These are phyloP conservation scores for Sphaerostilbella broomeana DNA, from an alignment of 2,329 filamentous ascomycete species.

Conservation along the genomic window DNA sequence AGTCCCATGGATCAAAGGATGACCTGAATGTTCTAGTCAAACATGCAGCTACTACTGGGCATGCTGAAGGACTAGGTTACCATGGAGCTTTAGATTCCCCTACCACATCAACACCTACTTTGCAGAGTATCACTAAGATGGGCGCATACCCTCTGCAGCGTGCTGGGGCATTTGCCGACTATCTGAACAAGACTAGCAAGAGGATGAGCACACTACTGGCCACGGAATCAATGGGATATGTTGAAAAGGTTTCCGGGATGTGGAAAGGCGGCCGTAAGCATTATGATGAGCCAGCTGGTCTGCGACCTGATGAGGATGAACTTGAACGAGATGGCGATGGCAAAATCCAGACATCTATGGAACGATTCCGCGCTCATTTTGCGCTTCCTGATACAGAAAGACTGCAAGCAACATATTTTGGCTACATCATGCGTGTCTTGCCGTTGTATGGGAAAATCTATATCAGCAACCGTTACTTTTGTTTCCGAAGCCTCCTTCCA, in stretches of 20 bases:
- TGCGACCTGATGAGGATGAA: conserved; percentile 49
- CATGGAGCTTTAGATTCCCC: conserved; percentile 20
- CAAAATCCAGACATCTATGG: conserved; percentile 59
- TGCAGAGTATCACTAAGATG: conserved; percentile 50
- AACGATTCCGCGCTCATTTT: conserved; percentile 86
- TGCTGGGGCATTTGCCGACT: conserved; percentile 75
- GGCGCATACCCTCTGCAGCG: conserved; percentile 76
- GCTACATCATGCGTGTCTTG: conserved; percentile 81
- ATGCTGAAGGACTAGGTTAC: conserved; percentile 24
- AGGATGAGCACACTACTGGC: conserved; percentile 77
- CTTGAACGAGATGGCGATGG: conserved; percentile 54
- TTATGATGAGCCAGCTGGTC: conserved; percentile 59
- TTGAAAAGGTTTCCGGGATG: conserved; percentile 96
- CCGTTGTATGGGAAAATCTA: conserved; percentile 97
- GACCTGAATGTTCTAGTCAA: conserved; percentile 12
- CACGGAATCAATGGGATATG: conserved; percentile 90
- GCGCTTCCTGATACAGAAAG: conserved; percentile 77
- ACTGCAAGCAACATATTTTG: conserved; percentile 84
- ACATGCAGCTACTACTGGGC: conserved; percentile 36
- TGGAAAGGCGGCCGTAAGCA: conserved; percentile 88
- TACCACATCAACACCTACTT: conserved; percentile 32
- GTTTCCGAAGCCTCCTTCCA: conserved; percentile 84
- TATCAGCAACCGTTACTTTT: conserved; percentile 79
- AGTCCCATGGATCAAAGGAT: conserved; percentile 15
- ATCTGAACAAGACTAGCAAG: conserved; percentile 70